Percentiles rank a stretch among this genome's conserved stretches.
Conservation (phyloP, 441 rosid species). For the Lepidium campestre region DNA sequence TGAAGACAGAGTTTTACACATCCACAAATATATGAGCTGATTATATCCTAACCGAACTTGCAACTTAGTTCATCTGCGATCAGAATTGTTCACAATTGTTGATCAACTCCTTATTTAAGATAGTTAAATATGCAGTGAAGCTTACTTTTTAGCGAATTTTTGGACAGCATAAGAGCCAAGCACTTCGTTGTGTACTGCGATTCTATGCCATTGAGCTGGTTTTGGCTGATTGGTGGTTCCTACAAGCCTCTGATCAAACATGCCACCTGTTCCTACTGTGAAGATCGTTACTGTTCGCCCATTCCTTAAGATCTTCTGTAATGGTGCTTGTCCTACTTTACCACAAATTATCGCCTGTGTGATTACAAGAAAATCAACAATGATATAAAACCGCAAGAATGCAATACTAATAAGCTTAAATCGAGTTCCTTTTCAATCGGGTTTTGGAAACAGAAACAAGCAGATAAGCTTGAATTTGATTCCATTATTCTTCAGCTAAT, state of each 20-base stretch:
- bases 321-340: conserved; percentile 78
- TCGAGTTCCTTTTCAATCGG: no score
- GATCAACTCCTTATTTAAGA: background rate
- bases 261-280: conserved; percentile 90
- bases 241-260: conserved; percentile 77
- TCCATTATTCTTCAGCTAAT: background rate
- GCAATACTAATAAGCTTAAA: no score
- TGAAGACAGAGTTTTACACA: background rate
- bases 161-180: conserved; percentile 84
- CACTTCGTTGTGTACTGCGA: conserved; percentile 74
- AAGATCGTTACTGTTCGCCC: conserved; percentile 79
- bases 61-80: background rate
- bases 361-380: background rate
- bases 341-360: conserved; percentile 86
- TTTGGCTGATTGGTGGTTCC: conserved; percentile 49
- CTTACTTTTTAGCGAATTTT: conserved; percentile 70
- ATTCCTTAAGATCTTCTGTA: conserved; percentile 90
- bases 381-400: background rate
- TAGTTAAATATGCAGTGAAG: background rate
- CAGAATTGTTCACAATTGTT: background rate
- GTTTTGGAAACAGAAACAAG: no score
- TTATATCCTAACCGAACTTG: background rate
- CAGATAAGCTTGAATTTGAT: background rate
- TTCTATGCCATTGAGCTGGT: conserved; percentile 97
- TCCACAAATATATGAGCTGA: background rate